Base-by-base conservation (phyloP, 306 rosid species). In the Datisca glomerata region DNA sequence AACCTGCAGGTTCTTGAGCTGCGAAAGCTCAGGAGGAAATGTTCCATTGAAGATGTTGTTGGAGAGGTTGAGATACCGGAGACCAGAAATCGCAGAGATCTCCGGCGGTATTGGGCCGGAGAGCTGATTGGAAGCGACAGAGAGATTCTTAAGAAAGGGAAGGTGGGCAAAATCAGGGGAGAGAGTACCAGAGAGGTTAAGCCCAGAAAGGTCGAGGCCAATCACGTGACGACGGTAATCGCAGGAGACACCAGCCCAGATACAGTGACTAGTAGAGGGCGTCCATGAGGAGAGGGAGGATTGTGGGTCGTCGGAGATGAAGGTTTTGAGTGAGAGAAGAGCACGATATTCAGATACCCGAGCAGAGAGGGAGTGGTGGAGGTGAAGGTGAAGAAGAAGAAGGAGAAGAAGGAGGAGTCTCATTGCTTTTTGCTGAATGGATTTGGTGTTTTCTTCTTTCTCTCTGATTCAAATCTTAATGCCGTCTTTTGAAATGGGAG, bases 11-110 rank as follows among this genome's bases (percentile, higher is more conserved):
- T 11, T 70, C 19, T 69, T 54, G 46, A 87, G 82, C 15, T 5
- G 37, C 13, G 89, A 60, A 31, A 83, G 74, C 17, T 65, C 37
- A 3, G 65, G 8, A 2, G 94, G 94, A 55, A 87, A 87, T 14
- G 93, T 71, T 10, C 58, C 70, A 23, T 83, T 83, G 60, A 87
- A 74, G 54, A 32, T 63, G 47, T 87, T 87, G 72, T 79, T 87
- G 50, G 97, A 87, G 35, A 87, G 74, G 73, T 87, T 87, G 18
- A 87, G 93, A 10, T 14, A 13, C 0, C 73, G 72, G 39, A 89
- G 89, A 0, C 18, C 49, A 6, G 93, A 3, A 51, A 83, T 41
- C 3, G 73, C 32, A 0, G 97, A 74, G 60, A 89, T 67, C 6
- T 61, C 59, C 0, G 73, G 58, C 7, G 97, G 93, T 1, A 89